Base-by-base conservation (phyloP, 2,329 filamentous ascomycete species). In the Nemania sp. region DNA sequence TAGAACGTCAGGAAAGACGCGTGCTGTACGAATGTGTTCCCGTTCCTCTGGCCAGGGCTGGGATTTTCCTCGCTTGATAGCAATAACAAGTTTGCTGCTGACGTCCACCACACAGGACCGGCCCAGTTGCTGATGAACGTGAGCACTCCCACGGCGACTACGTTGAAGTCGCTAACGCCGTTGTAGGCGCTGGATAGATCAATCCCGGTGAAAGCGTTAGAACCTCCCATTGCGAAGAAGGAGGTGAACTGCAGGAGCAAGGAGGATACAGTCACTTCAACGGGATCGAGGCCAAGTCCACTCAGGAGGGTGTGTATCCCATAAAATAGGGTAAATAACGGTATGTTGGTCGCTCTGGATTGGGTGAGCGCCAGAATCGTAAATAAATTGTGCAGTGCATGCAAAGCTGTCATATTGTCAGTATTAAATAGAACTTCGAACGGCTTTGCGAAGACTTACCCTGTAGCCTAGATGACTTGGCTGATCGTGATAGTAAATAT, bases 151-250 rank as follows among this genome's bases (percentile, higher is more conserved):
- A 99, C 94, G 14, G 86, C 80, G n/a, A 84, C 59, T 58, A 94
- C 78, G 66, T 89, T 92, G 76, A 95, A 99, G 51, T 80, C 83
- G 44, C 80, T 82, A 31, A 99, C 80, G 58, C 94, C 94, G 66
- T 99, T 99, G 74, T 99, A 99, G 0, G 92, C 92, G 68, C 88
- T 96, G 5, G 91, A 95, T 17, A 99, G 81, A 67, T 97, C 92
- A 64, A 99, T 84, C n/a, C 89, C 93, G 11, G 92, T 96, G 62
- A 99, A 96, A 34, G 94, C 89, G 70, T 99, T 99, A 41, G 90
- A 90, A 68, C 91, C 91, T 20, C 92, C 94, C 59, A 91, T 84
- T 24, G 90, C 88, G 69, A 97, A 99, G 79, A 96, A 99, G 46
- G 88, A 86, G 30, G 84, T 78, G 73, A 92, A 86, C 62, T 95